Evolutionary conservation across 805 yeast genomes (phyloP).

Genomic region (Sugiyamaella americana): DNA sequence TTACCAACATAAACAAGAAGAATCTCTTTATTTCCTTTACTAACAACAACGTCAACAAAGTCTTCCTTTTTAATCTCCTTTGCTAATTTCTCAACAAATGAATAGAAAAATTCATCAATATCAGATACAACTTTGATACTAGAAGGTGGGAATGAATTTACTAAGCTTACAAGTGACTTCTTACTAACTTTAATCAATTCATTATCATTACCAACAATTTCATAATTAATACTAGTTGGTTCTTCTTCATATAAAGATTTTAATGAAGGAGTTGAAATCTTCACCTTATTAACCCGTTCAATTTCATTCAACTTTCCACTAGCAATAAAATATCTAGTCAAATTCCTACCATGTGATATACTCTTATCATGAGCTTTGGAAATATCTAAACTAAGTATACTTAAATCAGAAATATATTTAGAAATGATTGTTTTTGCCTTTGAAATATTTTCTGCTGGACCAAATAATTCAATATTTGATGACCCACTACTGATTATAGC

Average conservation of each 20-base stretch:
- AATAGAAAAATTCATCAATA: constrained; percentile 56
- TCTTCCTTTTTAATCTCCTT: constrained; percentile 33
- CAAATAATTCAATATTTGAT: constrained; percentile 49
- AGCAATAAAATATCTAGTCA: constrained; percentile 55
- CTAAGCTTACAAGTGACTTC: constrained; percentile 65
- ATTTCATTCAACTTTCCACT: constrained; percentile 32
- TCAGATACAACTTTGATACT: constrained; percentile 54
- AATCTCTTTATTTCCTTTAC: constrained; percentile 31
- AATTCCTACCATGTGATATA: constrained; percentile 63
- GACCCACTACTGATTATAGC: constrained; percentile 34
- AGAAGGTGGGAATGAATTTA: constrained; percentile 66
- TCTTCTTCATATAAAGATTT: constrained; percentile 39
- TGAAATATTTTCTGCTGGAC: constrained; percentile 44
- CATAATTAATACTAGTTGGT: constrained; percentile 46
- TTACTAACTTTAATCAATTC: constrained; percentile 57
- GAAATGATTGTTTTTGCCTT: constrained; percentile 61
- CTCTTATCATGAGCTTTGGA: constrained; percentile 85
- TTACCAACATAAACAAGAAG: constrained; percentile 49
- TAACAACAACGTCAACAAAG: constrained; percentile 46
- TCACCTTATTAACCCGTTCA: constrained; percentile 39
- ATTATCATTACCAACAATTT: constrained; percentile 49
- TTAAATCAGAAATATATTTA: constrained; percentile 50
- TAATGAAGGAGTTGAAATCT: constrained; percentile 43
- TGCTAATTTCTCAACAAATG: constrained; percentile 35
- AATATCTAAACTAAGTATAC: constrained; percentile 68